Evolutionary conservation across 805 yeast genomes (phyloP), one percentile per base, ranked within the genome.

Genomic region (Pichia exigua): DNA sequence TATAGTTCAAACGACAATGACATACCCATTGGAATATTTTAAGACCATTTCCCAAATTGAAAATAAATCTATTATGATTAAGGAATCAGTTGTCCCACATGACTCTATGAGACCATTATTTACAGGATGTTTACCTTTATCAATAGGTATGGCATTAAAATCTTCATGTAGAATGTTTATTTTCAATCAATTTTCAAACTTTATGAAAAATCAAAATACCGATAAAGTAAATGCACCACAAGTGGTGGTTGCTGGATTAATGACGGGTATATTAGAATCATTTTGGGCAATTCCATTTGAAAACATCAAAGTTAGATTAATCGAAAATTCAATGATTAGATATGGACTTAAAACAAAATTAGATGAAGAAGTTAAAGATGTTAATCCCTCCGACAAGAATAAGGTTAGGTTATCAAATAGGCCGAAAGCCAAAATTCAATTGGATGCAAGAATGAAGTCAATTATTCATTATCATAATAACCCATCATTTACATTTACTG

Each of bases 251-350:
- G 96, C 97, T 4, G 96, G 95, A 11, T 59, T 78, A 56, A 77
- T 88, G 72, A 86, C 96, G 6, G 98, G 96, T 2, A 74, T 85
- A 52, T 70, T 83, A 44, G 98, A 94, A 65, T 82, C 95, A 2
- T 56, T 90, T 35, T 78, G 86, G 75, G 80, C 92, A 22, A 86
- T 94, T 20, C 99, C 98, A 0, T 91, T 92, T 65, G 99, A 92
- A 62, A 87, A 84, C 61, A 74, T 89, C 57, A 89, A 89, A 63
- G 83, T 86, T 2, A 75, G 85, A 10, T 79, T 87, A 87, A 83
- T 89, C 54, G 95, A 88, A 60, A 82, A 85, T 62, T 73, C 82
- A 46, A 59, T 76, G 63, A 61, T 66, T 24, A 13, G 35, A 20
- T 59, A 62, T n/a, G 68, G 69, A 12, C 58, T 62, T 54, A 54